A percentile compares a stretch with the other conserved stretches of the same genome.
These are phyloP conservation scores for Veloporphyrellus conicus DNA, from an alignment of 1,284 basidiomycete genomes.

Conservation along the genomic window DNA sequence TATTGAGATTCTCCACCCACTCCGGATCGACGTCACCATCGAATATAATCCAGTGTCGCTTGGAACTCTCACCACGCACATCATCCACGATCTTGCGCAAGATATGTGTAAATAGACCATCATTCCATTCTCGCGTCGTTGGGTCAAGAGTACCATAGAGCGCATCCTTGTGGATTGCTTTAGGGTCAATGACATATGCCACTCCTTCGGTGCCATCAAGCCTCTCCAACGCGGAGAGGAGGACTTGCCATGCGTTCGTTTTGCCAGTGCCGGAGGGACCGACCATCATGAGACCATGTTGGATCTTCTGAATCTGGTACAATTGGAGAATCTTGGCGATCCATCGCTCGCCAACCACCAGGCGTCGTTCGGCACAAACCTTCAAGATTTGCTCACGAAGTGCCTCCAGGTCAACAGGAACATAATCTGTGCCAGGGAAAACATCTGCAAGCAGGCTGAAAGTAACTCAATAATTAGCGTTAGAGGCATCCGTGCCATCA, in stretches of 20 bases:
- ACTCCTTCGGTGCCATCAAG: slow-evolving; percentile 91
- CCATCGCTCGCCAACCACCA: slow-evolving; percentile 88
- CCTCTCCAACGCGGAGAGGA: slow-evolving; percentile 86
- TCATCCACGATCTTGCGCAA: slow-evolving; percentile 98
- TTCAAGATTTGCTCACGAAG: slow-evolving; percentile 81
- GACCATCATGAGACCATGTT: slow-evolving; percentile 99
- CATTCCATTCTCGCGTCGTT: slow-evolving; percentile 99
- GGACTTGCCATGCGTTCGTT: slow-evolving; percentile 94
- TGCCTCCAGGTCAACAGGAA: slow-evolving; percentile 83
- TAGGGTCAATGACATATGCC: slow-evolving; percentile 97
- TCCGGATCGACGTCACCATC: slow-evolving; percentile 99
- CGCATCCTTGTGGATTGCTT: slow-evolving; percentile 98
- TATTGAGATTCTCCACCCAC: slow-evolving; percentile 99
- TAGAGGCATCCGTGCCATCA: background rate
- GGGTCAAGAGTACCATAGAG: slow-evolving; percentile 96
- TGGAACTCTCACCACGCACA: slow-evolving; percentile 93
- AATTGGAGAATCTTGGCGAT: slow-evolving; percentile 94
- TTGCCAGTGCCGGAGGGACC: slow-evolving; percentile 97
- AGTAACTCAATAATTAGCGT: slow-evolving; percentile 8
- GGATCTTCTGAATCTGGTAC: slow-evolving; percentile 99
- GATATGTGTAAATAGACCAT: slow-evolving; percentile 97
- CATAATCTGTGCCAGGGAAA: slow-evolving; percentile 93
- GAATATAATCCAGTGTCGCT: slow-evolving; percentile 99
- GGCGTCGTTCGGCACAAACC: slow-evolving; percentile 83
- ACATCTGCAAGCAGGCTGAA: slow-evolving; percentile 89